Evolutionary conservation across 805 yeast genomes (phyloP).

Genomic region (Diddensiella transvaalensis): DNA sequence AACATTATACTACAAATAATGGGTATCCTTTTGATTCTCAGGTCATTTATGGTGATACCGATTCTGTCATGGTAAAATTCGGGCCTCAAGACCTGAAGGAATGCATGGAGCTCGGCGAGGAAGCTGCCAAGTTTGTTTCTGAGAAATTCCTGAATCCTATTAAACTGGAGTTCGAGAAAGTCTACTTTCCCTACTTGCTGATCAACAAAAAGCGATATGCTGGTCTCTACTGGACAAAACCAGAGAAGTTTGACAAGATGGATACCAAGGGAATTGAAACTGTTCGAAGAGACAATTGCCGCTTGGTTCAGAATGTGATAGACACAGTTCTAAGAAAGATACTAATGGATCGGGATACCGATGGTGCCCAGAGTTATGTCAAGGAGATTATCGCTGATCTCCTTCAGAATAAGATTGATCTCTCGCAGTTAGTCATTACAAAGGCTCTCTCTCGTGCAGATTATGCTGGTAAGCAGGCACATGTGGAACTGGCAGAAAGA

Average conservation of each 20-base stretch:
- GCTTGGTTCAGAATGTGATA: constrained; percentile 89
- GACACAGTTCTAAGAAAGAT: constrained; percentile 84
- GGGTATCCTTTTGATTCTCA: constrained; percentile 82
- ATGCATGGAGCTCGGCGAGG: constrained; percentile 89
- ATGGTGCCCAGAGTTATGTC: constrained; percentile 79
- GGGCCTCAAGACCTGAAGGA: constrained; percentile 76
- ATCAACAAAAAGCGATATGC: constrained; percentile 97
- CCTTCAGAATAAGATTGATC: constrained; percentile 84
- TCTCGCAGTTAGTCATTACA: constrained; percentile 90
- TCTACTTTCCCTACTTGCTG: constrained; percentile 87
- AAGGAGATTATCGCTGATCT: constrained; percentile 85
- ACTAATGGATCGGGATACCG: constrained; percentile 81
- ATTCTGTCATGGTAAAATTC: constrained; percentile 98
- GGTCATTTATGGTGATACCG: constrained; percentile 98
- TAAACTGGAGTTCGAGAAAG: constrained; percentile 93
- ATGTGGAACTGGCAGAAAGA: constrained; percentile 91
- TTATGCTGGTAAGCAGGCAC: constrained; percentile 96
- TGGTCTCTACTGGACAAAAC: constrained; percentile 91
- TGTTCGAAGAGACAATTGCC: constrained; percentile 95
- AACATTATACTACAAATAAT: constrained; percentile 70
- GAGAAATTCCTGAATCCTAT: constrained; percentile 76
- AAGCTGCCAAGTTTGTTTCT: constrained; percentile 89
- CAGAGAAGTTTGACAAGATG: constrained; percentile 92
- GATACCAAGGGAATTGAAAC: constrained; percentile 99
- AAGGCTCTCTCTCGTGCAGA: constrained; percentile 87